These are phyloP conservation scores for Pseudohalonectria lignicola DNA, from an alignment of 2,329 filamentous ascomycete species.

Conservation along the genomic window DNA sequence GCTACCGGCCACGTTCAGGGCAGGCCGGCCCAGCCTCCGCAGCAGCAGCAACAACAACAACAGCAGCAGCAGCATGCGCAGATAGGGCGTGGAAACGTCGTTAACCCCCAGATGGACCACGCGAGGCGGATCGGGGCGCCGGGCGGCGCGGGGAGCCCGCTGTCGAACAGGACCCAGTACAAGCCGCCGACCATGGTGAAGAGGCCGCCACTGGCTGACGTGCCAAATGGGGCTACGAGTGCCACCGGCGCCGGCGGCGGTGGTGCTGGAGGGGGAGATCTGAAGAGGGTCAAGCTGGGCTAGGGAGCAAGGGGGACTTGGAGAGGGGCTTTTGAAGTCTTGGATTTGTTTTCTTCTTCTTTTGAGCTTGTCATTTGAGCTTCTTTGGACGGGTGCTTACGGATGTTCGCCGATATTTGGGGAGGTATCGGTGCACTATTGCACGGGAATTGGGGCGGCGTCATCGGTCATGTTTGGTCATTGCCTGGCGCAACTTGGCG, in stretches of 20 bases:
- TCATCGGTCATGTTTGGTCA: too few species aligned
- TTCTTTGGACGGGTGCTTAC: too few species aligned
- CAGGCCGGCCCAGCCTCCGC: neutral
- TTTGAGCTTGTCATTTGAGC: too few species aligned
- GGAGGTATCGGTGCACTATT: too few species aligned
- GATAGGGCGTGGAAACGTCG: slow-evolving; percentile 23
- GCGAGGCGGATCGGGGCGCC: slow-evolving; percentile 49
- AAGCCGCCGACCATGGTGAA: slow-evolving; percentile 50
- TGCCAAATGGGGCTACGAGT: slow-evolving; percentile 28
- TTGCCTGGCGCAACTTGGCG: too few species aligned
- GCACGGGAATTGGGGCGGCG: too few species aligned
- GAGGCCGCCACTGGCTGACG: slow-evolving; percentile 38
- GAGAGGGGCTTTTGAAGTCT: too few species aligned
- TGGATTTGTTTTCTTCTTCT: too few species aligned
- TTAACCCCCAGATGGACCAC: slow-evolving; percentile 43
- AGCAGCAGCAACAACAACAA: slow-evolving; percentile 2
- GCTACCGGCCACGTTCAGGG: neutral
- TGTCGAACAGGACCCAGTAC: slow-evolving; percentile 47
- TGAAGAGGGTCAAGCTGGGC: slow-evolving; percentile 40
- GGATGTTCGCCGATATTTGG: too few species aligned
- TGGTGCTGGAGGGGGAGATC: slow-evolving; percentile 24
- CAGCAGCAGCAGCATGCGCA: neutral
- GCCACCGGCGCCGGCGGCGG: slow-evolving; percentile 7
- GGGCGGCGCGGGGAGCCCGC: slow-evolving; percentile 39
- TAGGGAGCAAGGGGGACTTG: too few species aligned